phyloP scores from a whole-genome alignment of 2,329 filamentous ascomycete species.

The Phoma sp. region DNA sequence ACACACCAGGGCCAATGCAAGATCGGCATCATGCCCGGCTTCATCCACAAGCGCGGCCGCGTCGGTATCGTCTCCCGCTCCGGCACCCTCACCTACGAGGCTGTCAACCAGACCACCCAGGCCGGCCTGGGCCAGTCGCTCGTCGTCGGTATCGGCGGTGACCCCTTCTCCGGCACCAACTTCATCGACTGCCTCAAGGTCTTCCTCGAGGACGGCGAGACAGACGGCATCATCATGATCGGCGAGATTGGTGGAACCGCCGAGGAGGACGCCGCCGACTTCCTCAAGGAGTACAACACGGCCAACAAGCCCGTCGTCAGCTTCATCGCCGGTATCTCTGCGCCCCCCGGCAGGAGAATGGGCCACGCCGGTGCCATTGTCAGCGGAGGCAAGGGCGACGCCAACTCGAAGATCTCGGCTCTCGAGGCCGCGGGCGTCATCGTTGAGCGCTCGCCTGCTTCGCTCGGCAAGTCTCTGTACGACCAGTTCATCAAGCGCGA shows the following conservation, averaged over 20 bases:
- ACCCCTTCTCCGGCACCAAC: conserved; percentile 98
- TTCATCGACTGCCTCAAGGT: conserved; percentile 99
- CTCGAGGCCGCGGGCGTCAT: conserved; percentile 92
- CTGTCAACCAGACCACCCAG: conserved; percentile 99
- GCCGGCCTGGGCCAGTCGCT: conserved; percentile 96
- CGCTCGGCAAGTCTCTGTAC: conserved; percentile 90
- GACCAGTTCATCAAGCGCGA: conserved; percentile 96
- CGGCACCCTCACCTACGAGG: conserved; percentile 98
- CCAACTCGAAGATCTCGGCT: conserved; percentile 96
- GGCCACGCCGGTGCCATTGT: conserved; percentile 99
- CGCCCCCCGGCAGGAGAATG: conserved; percentile 95
- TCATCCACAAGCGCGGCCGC: conserved; percentile 99
- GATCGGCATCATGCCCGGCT: conserved; percentile 99
- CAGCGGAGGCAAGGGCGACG: conserved; percentile 94
- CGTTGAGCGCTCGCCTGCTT: conserved; percentile 82
- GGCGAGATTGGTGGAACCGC: conserved; percentile 97
- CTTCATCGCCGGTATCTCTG: conserved; percentile 98
- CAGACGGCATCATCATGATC: conserved; percentile 99
- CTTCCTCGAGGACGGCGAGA: conserved; percentile 94
- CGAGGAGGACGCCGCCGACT: conserved; percentile 97
- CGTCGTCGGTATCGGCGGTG: conserved; percentile 96
- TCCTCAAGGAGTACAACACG: conserved; percentile 90
- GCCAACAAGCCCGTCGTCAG: conserved; percentile 94
- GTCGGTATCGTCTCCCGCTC: conserved; percentile 98
- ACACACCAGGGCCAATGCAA: conserved; percentile 86